phyloP scores from a whole-genome alignment of 306 rosid genomes.

The Vigna mungo region DNA sequence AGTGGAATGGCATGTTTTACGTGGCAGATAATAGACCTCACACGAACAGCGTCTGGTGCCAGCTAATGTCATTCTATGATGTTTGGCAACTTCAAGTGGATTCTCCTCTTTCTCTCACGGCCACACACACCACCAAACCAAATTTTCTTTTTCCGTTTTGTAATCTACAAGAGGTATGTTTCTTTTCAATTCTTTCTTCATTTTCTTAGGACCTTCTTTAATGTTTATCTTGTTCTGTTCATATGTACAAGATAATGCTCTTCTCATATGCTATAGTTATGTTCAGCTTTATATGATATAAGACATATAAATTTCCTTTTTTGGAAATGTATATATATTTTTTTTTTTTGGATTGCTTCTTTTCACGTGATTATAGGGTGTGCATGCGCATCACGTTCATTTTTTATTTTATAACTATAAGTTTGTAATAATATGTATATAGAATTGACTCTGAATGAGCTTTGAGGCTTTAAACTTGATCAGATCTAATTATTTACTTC shows the following conservation, averaged over 20 bases:
- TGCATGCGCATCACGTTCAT: slow-evolving; percentile 13
- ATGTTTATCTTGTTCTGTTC: background rate
- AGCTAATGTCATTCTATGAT: slow-evolving; percentile 14
- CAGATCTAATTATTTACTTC: background rate
- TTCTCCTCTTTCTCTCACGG: background rate
- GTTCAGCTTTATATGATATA: background rate
- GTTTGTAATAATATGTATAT: background rate
- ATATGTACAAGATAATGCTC: background rate
- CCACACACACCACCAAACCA: background rate
- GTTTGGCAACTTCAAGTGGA: slow-evolving; percentile 23
- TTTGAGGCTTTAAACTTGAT: background rate
- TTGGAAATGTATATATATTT: background rate
- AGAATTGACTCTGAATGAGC: slow-evolving; percentile 25
- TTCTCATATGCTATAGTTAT: background rate
- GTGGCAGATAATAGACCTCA: slow-evolving; percentile 64
- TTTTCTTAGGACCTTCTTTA: slow-evolving; percentile 20
- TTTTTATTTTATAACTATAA: background rate
- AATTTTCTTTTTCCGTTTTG: slow-evolving; percentile 12
- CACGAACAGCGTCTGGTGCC: slow-evolving; percentile 38
- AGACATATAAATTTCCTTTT: background rate
- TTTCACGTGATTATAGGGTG: slow-evolving; percentile 8
- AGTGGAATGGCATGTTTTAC: slow-evolving; percentile 57
- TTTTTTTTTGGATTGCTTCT: background rate
- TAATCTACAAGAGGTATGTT: slow-evolving; percentile 33
- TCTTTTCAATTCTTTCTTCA: slow-evolving; percentile 20